These are phyloP conservation scores for Rhodotorula sp. DNA, from an alignment of 1,284 basidiomycete species.

Conservation along the genomic window DNA sequence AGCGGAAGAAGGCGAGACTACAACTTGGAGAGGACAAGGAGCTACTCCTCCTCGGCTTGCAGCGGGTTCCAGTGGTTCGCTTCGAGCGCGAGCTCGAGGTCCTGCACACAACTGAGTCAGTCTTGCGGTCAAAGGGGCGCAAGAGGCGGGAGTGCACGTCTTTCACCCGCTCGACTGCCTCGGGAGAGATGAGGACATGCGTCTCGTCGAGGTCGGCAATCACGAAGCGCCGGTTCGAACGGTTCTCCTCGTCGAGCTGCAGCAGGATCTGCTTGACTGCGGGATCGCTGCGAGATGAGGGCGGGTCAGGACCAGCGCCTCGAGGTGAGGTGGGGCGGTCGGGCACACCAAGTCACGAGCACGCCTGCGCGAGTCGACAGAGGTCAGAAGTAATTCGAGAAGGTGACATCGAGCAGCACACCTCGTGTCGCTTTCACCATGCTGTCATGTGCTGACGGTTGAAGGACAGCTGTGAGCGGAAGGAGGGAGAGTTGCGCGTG, in stretches of 20 bases:
- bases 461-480: background rate
- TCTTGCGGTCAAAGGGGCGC: too few species aligned
- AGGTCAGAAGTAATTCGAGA: background rate
- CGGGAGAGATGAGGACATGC: conserved; percentile 77
- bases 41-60: conserved; percentile 14
- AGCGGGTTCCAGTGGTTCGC: conserved; percentile 19
- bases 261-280: conserved; percentile 87
- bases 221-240: conserved; percentile 60
- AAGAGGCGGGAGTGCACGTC: conserved; percentile 31
- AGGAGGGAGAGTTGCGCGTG: background rate
- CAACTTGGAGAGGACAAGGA: background rate
- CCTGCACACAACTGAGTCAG: conserved; percentile 43
- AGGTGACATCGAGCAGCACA: background rate
- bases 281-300: conserved; percentile 64
- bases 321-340: background rate
- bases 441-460: background rate
- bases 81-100: conserved; percentile 66
- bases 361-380: conserved; percentile 12
- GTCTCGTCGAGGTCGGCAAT: conserved; percentile 84
- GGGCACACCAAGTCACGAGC: conserved; percentile 39
- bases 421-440: conserved; percentile 43
- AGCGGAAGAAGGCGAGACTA: background rate
- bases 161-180: conserved; percentile 71
- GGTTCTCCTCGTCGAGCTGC: conserved; percentile 61
- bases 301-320: background rate